Conservation (phyloP, 75 land plant species). For the Larix kaempferi region DNA sequence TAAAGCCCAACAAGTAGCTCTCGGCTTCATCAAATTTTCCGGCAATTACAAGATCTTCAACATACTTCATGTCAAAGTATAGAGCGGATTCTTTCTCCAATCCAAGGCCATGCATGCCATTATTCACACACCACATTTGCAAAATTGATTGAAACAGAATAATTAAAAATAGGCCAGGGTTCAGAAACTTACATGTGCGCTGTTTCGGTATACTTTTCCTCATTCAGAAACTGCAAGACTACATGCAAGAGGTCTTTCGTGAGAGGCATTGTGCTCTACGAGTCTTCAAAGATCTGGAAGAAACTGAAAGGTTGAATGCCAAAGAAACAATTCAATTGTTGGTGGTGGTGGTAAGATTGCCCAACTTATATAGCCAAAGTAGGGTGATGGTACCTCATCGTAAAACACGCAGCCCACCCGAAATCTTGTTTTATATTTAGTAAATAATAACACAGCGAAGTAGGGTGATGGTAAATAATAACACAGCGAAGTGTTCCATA, state of each 20-base stretch:
- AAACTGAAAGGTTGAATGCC: background rate
- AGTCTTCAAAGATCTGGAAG: background rate
- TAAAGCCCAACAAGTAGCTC: background rate
- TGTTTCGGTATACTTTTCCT: background rate
- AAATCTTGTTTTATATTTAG: no score
- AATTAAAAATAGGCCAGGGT: background rate
- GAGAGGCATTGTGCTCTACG: background rate
- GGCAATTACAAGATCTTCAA: constrained; percentile 7
- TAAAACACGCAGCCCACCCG: no score
- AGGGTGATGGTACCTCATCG: no score
- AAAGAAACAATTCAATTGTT: no score
- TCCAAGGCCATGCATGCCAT: background rate
- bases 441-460: no score
- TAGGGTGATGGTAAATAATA: no score
- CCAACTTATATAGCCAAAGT: no score
- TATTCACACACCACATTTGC: background rate
- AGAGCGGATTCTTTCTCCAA: background rate
- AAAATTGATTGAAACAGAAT: background rate
- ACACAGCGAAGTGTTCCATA: no score
- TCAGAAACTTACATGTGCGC: background rate
- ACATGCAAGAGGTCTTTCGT: no score
- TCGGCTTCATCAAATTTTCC: constrained; percentile 13
- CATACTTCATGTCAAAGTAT: constrained; percentile 12
- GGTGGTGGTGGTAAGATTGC: no score
- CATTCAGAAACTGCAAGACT: background rate